Evolutionary conservation across 2,329 filamentous ascomycete genomes (phyloP), one percentile per base, ranked within the genome.

Genomic region (Delphinella strobiligena): DNA sequence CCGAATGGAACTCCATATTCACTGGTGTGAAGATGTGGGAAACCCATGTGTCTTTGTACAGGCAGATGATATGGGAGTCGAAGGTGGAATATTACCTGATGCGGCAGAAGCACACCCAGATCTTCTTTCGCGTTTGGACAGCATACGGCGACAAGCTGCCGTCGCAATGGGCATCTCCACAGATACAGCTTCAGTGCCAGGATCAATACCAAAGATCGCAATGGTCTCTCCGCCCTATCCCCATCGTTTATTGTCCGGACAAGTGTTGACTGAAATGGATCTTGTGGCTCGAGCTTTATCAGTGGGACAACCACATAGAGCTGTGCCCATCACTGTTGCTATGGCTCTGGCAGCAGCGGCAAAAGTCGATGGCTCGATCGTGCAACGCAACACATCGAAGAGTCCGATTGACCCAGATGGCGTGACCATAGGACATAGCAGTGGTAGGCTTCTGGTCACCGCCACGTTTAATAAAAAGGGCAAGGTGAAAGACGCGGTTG

Each of bases 11-110:
- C 14, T 15, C 37, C 1, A 71, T 82, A 14, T 75, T 82, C 44
- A 65, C 69, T 85, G 34, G 82, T 72, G 78, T 18, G 65, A 80
- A 1, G 79, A 82, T 45, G 74, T 74, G 1, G 71, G 71, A 1
- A 81, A 80, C 47, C 79, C 78, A 0, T 73, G 71, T 34, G 66
- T 78, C 11, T 82, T 82, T 50, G 60, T 82, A 1, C 60, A 60
- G 5, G 74, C 76, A 0, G 51, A 60, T 2, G 69, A 75, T 42
- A 50, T 81, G 1, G 66, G 59, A 3, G 58, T 74, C 2, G 55
- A 66, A 14, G 64, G 67, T 3, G 62, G 63, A 8, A 62, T 79
- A 27, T 62, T 70, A 0, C 75, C 78, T 0, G 62, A 71, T 17
- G 62, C 66, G 19, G 65, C 80, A 32, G 67, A 74, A 15, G 60